Evolutionary conservation across 208 protist genomes (phyloP).

Genomic region (Wallacemonas sp.): DNA sequence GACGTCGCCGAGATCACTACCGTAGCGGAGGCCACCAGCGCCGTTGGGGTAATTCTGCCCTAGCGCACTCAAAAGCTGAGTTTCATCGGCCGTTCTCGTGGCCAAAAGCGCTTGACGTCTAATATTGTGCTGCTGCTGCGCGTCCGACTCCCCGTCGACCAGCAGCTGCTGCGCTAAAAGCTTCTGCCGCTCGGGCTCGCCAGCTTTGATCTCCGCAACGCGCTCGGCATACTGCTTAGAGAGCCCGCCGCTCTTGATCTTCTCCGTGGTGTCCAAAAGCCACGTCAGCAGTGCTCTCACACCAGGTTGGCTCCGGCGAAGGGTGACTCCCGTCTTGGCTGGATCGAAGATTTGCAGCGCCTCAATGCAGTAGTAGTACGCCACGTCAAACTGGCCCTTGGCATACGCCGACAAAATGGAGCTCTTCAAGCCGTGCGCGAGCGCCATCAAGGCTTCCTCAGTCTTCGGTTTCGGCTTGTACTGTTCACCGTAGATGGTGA

Average conservation of each 20-base stretch:
- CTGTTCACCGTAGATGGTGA: slow-evolving; percentile 46
- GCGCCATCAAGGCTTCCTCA: slow-evolving; percentile 21
- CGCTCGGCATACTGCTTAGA: slow-evolving; percentile 29
- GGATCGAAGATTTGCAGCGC: slow-evolving; percentile 58
- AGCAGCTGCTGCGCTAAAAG: slow-evolving; percentile 42
- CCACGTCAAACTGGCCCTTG: slow-evolving; percentile 32
- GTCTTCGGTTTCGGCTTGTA: slow-evolving; percentile 28
- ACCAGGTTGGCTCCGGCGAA: slow-evolving; percentile 14
- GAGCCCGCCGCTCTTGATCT: slow-evolving; percentile 29
- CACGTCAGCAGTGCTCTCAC: slow-evolving; percentile 22
- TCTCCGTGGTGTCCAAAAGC: slow-evolving; percentile 31
- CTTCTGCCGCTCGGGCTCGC: slow-evolving; percentile 32
- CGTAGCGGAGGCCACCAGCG: background rate
- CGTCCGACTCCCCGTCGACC: slow-evolving; percentile 16
- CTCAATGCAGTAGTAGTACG: slow-evolving; percentile 52
- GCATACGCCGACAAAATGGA: slow-evolving; percentile 22
- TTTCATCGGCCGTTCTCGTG: slow-evolving; percentile 23
- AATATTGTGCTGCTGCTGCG: slow-evolving; percentile 13
- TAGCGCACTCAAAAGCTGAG: slow-evolving; percentile 17
- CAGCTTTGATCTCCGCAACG: slow-evolving; percentile 36
- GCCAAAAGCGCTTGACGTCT: background rate
- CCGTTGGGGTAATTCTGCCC: background rate
- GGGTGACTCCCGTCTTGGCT: slow-evolving; percentile 24
- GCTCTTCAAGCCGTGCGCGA: slow-evolving; percentile 24
- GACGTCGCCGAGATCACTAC: background rate